phyloP scores from a whole-genome alignment of 108 stramenopile species.

The Cyclotella atomus region DNA sequence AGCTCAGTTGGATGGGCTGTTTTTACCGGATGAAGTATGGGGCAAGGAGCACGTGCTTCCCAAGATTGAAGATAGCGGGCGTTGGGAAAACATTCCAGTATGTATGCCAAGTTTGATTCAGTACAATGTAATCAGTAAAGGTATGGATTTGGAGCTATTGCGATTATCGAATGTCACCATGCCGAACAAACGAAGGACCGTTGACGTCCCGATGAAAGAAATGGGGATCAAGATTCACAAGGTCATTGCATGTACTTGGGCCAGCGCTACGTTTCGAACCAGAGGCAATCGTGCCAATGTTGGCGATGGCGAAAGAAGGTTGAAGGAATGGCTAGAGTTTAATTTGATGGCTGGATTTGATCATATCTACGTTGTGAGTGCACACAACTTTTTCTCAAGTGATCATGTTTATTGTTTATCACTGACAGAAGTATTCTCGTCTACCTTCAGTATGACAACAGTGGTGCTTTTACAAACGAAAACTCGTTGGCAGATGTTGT shows the following conservation, averaged over 20 bases:
- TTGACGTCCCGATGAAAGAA: conserved; percentile 16
- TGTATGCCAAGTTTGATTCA: conserved; percentile 55
- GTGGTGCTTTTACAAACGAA: conserved; percentile 68
- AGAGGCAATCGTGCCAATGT: conserved; percentile 72
- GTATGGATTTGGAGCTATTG: conserved; percentile 21
- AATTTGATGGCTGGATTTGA: conserved; percentile 80
- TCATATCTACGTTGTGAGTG: conserved; percentile 68
- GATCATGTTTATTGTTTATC: no score
- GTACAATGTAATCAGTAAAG: conserved; percentile 36
- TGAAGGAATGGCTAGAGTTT: conserved; percentile 86
- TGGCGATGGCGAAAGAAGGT: conserved; percentile 74
- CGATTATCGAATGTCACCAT: conserved; percentile 20
- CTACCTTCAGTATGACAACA: conserved; percentile 71
- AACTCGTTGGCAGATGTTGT: conserved; percentile 72
- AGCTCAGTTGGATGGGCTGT: conserved; percentile 24
- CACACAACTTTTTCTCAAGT: background rate
- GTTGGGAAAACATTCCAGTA: conserved; percentile 84
- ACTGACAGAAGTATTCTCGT: background rate
- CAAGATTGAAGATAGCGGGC: conserved; percentile 71
- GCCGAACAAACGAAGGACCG: conserved; percentile 20
- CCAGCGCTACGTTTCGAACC: conserved; percentile 74
- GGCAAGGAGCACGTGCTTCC: conserved; percentile 78
- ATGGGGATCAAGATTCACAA: conserved; percentile 55
- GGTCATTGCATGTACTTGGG: conserved; percentile 85
- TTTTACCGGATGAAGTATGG: conserved; percentile 68